Evolutionary conservation across 1,284 basidiomycete species (phyloP), one percentile per base, ranked within the genome.

Genomic region (Fereydounia khargensis): DNA sequence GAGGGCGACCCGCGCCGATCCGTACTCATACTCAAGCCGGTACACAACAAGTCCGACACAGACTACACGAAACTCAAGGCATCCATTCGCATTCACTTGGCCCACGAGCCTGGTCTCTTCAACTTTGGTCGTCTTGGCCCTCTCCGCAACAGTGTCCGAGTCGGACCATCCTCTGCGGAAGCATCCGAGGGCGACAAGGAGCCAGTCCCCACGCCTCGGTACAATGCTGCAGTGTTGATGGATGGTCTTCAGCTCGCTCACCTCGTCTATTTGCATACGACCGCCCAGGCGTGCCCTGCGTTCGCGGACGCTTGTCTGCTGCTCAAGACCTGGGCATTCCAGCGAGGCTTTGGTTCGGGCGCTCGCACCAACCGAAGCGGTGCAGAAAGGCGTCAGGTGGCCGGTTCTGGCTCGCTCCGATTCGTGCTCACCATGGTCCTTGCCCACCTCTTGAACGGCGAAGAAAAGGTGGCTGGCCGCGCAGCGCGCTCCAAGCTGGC

Each of bases 301-400:
- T 90, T 89, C 69, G 76, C 79, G 2, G 87, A 92, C 50, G 89
- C 89, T 6, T 78, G 90, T 16, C 80, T 86, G 1, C 79, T 96
- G 9, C 82, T 96, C 43, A 83, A 89, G 17, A 83, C 94, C 16
- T 96, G 92, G 94, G 88, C 89, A 1, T 86, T 86, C 43, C 88
- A 92, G 71, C 82, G 91, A 17, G 90, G 89, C 0, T 89, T 89
- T 58, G 49, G 83, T 27, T 47, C 65, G 0, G 68, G 70, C 22
- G 40, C 44, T 35, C 41, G 52, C 85, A 49, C 49, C 34, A 28
- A 27, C 14, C 8, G 40, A 20, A 22, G 27, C 30, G 19, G 33
- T 5, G 42, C 36, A 7, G 35, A 54, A 17, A 43, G 57, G 42
- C 19, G 65, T 25, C 42, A 59, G 21, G 55, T 66, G 7, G 74